Percentiles rank a stretch among this genome's conserved stretches.
phyloP scores from a whole-genome alignment of 371 early-diverging fungal species.

The Mucor indicus region DNA sequence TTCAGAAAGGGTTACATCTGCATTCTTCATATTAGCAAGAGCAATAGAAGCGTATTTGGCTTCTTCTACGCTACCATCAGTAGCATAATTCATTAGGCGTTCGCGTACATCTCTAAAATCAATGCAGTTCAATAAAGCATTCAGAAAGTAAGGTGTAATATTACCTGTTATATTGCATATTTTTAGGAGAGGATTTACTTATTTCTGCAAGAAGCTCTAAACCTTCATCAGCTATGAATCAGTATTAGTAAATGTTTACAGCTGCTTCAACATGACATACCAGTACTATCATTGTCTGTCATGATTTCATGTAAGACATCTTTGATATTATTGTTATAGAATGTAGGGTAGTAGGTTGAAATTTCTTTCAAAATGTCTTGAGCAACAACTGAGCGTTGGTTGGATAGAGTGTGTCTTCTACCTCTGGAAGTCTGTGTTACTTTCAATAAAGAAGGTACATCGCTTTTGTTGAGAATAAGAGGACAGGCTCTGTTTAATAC shows the following conservation, averaged over 20 bases:
- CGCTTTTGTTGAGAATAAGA: slow-evolving; percentile 40
- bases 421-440: slow-evolving; percentile 8
- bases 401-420: slow-evolving; percentile 14
- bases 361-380: slow-evolving; percentile 27
- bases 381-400: slow-evolving; percentile 16
- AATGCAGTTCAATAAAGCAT: too few species aligned
- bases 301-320: slow-evolving; percentile 10
- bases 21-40: slow-evolving; percentile 45
- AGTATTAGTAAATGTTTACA: background rate
- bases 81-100: slow-evolving; percentile 40
- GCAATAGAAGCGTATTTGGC: slow-evolving; percentile 65
- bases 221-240: slow-evolving; percentile 46
- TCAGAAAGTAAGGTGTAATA: background rate
- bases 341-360: slow-evolving; percentile 14
- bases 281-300: slow-evolving; percentile 5
- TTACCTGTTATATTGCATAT: background rate
- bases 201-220: slow-evolving; percentile 63
- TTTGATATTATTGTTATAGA: slow-evolving; percentile 10
- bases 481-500: slow-evolving; percentile 62
- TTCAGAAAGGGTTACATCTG: slow-evolving; percentile 1
- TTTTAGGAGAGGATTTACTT: slow-evolving; percentile 48
- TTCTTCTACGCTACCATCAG: slow-evolving; percentile 46
- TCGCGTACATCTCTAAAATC: slow-evolving; percentile 30
- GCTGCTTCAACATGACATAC: background rate
- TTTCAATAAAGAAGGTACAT: slow-evolving; percentile 22